Base-by-base conservation (phyloP, 306 rosid genomes). In the Vigna reflexopilosa region DNA sequence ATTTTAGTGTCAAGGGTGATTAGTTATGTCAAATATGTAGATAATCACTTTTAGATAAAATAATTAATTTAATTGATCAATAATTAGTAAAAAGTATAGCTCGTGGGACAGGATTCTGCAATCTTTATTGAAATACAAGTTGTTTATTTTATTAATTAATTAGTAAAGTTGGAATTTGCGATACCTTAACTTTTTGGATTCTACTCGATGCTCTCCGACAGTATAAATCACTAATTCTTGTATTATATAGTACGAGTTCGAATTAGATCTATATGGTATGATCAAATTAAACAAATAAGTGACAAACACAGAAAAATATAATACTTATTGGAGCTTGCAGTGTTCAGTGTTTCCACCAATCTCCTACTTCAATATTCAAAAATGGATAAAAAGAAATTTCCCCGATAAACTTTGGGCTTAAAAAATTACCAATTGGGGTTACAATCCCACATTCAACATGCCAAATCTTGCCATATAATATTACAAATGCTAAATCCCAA, bases 401-500 rank as follows among this genome's bases (percentile, higher is more conserved):
- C n/a, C n/a, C n/a, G 4, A 14, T 10, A 61, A 76, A 17, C 47
- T 36, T 62, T 22, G 15, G 51, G 59, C 40, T 52, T 62, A 44
- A 30, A 49, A 44, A n/a, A 50, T 70, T 61, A 61, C 15, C 44
- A 30, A 28, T 17, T 17, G 70, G n/a, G 70, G 20, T 26, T 62
- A 38, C 45, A 28, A 61, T 61, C 70, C 1, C 10, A 20, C 70
- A 47, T 34, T 34, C 6, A 5, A 34, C 38, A 69, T 20, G 47
- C 47, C 45, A 24, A 58, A 58, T 74, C 57, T 45, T 74, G 20
- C 3, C 10, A 14, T 9, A 9, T 26, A 45, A 9, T n/a, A 59
- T 49, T 28, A 54, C 30, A 76, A 40, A 32, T 61, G 9, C 52
- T 45, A 61, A 75, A 76, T 81, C 68, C 56, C 81, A 5, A 76